phyloP scores from a whole-genome alignment of 148 eudicot species.

The Rhododendron mucronatum region DNA sequence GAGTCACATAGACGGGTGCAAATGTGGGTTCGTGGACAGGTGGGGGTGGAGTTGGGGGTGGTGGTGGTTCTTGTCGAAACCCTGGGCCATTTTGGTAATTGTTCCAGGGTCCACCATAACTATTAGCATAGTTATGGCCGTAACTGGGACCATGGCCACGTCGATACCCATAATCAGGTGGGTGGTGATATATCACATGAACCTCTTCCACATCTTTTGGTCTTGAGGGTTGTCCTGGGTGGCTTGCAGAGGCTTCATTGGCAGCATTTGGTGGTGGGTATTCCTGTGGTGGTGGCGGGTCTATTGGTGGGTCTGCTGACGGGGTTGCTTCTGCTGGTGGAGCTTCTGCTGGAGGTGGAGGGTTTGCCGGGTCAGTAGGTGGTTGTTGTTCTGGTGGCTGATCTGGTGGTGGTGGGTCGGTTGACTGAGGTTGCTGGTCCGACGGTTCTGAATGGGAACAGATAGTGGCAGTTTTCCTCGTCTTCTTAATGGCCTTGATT shows the following conservation, averaged over 20 bases:
- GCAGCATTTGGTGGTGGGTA: conserved; percentile 24
- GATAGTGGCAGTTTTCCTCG: conserved; percentile 70
- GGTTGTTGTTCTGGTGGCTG: conserved; percentile 19
- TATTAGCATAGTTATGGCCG: conserved; percentile 17
- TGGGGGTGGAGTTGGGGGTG: conserved; percentile 11
- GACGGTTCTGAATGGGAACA: conserved; percentile 67
- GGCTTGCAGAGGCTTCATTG: conserved; percentile 21
- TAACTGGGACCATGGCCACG: conserved; percentile 21
- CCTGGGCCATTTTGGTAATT: conserved; percentile 21
- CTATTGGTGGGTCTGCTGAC: conserved; percentile 26
- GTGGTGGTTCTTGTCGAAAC: conserved; percentile 23
- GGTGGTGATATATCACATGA: conserved; percentile 38
- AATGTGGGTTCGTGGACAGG: conserved; percentile 7
- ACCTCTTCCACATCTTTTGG: conserved; percentile 42
- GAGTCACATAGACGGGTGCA: conserved; percentile 41
- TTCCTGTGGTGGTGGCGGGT: conserved; percentile 18
- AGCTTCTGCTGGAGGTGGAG: conserved; percentile 18
- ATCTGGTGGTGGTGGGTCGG: conserved; percentile 32
- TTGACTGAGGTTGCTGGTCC: conserved; percentile 51
- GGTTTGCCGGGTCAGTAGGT: conserved; percentile 14
- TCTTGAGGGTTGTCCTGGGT: conserved; percentile 31
- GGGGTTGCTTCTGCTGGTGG: conserved; percentile 30
- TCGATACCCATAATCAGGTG: conserved; percentile 42
- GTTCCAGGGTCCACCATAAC: conserved; percentile 22
- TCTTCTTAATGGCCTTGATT: conserved; percentile 74